Conservation (phyloP, 176 grass and related monocot species). For the Tuctoria greenei region DNA sequence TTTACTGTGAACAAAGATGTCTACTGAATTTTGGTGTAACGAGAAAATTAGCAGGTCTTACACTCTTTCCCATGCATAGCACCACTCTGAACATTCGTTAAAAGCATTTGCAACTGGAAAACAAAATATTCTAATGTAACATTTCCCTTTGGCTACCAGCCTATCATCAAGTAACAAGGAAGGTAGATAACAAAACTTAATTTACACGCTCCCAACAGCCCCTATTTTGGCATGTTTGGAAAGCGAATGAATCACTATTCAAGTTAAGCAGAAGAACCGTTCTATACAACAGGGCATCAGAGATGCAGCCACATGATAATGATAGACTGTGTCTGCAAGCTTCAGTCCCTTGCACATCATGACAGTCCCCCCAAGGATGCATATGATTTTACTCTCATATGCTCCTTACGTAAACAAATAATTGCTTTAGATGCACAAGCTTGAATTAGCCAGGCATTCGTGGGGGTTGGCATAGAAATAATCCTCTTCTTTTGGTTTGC, state of each 20-base stretch:
- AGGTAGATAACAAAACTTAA: constrained; percentile 21
- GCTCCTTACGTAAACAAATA: constrained; percentile 18
- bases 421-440: constrained; percentile 35
- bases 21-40: neutral
- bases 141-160: constrained; percentile 17
- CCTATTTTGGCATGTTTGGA: constrained; percentile 30
- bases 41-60: neutral
- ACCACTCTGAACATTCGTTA: neutral
- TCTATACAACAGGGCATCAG: constrained; percentile 41
- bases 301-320: constrained; percentile 11
- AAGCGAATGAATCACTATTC: constrained; percentile 38
- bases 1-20: neutral
- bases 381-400: neutral
- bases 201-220: constrained; percentile 39
- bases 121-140: neutral
- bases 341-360: constrained; percentile 28
- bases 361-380: neutral
- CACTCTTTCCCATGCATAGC: neutral
- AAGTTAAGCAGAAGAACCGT: neutral
- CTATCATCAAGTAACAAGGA: constrained; percentile 10
- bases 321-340: constrained; percentile 15
- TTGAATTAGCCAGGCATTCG: constrained; percentile 71
- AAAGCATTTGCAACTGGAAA: neutral
- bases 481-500: constrained; percentile 92
- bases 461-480: constrained; percentile 94